Evolutionary conservation across 805 yeast genomes (phyloP), one percentile per base, ranked within the genome.

Genomic region (Isabelozyma gotoi): DNA sequence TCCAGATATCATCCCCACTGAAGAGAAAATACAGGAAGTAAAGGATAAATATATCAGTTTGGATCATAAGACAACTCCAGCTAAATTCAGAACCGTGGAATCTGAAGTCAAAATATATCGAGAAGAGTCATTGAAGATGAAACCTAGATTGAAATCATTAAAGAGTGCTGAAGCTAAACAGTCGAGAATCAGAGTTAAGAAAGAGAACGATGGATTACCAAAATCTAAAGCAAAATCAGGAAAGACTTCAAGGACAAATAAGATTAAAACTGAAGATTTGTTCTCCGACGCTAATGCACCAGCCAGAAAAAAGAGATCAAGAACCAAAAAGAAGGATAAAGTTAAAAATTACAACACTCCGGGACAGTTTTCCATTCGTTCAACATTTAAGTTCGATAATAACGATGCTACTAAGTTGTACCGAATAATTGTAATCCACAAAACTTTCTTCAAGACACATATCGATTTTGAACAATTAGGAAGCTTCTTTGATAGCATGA

Each of bases 381-480:
- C 52, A 2, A 21, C 48, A 4, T 33, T 46, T 10, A 59, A 55
- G 41, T 62, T 73, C 45, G 71, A 68, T 21, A 67, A 70, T 37
- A 51, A 67, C 4, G 84, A 85, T 46, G 71, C 78, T 1, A 76
- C 82, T 17, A 66, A 72, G 2, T 66, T 89, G 33, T 78, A 81
- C 50, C 74, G 88, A 47, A 76, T 84, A 2, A 85, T 85, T 11
- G 80, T 85, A 10, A 82, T 88, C 15, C 77, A 84, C 3, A 82
- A 84, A 48, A 77, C 90, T 12, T 73, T 85, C 33, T 57, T 59
- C 14, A 73, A 77, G 36, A 79, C 79, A 12, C 63, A 66, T 5
- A 84, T 87, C 32, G 82, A 81, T 46, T 90, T 95, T 85, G 74
- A 73, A 0, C 62, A 72, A 29, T 81, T 90, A 5, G 71, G 84